Conservation (phyloP, 2,329 filamentous ascomycete species). For the Diaporthe sp. region DNA sequence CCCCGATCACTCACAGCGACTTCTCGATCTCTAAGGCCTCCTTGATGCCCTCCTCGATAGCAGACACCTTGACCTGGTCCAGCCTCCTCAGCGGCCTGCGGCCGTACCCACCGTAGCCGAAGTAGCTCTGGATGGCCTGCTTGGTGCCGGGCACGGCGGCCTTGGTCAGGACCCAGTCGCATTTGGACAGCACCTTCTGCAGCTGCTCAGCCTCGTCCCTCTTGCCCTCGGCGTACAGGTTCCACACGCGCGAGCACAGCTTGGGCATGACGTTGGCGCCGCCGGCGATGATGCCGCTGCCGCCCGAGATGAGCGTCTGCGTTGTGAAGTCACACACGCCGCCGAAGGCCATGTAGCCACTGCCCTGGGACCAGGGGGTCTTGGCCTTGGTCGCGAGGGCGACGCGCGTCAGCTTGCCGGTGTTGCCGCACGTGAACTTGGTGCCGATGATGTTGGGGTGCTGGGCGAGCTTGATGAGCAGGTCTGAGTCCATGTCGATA, state of each 20-base stretch:
- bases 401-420: constrained; percentile 88
- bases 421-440: constrained; percentile 94
- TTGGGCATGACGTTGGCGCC: constrained; percentile 90
- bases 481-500: constrained; percentile 91
- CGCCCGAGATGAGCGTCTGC: constrained; percentile 84
- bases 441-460: constrained; percentile 90
- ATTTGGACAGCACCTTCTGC: constrained; percentile 83
- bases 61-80: constrained; percentile 66
- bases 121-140: constrained; percentile 83
- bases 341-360: constrained; percentile 87
- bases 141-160: constrained; percentile 89
- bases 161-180: constrained; percentile 88
- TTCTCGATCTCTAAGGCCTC: constrained; percentile 78
- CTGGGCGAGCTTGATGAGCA: constrained; percentile 82
- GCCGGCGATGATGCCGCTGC: constrained; percentile 87
- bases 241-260: constrained; percentile 83
- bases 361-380: constrained; percentile 71
- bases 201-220: constrained; percentile 80
- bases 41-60: constrained; percentile 68
- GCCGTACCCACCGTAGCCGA: constrained; percentile 84
- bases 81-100: constrained; percentile 79
- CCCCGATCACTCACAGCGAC: constrained; percentile 61
- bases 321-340: constrained; percentile 91
- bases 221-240: constrained; percentile 81
- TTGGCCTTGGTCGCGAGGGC: constrained; percentile 79